Percentiles rank a stretch among this genome's conserved stretches.
Conservation (phyloP, 2,329 filamentous ascomycete genomes). For the Zelopaecilomyces penicillatus region DNA sequence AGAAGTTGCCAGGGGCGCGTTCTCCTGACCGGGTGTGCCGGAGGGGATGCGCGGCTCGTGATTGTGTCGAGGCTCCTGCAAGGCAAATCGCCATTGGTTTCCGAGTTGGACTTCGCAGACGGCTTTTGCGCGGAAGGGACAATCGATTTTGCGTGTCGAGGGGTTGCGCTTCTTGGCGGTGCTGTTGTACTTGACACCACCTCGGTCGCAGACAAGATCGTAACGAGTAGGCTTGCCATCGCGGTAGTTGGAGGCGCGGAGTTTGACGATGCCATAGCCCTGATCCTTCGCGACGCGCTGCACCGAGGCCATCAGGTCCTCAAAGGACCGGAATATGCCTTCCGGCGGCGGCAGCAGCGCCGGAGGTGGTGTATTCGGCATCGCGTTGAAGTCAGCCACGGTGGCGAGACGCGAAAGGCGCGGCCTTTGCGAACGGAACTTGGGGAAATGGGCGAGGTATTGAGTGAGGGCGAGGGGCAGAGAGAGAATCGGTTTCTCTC, state of each 20-base stretch:
- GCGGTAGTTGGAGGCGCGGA: conserved; percentile 55
- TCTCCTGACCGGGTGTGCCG: conserved; percentile 47
- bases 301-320: conserved; percentile 49
- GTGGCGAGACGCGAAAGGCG: conserved; percentile 21
- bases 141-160: conserved; percentile 56
- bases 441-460: conserved; percentile 11
- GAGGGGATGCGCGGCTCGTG: conserved; percentile 50
- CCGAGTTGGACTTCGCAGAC: conserved; percentile 55
- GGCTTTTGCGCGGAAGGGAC: conserved; percentile 54
- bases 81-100: conserved; percentile 56
- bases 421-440: conserved; percentile 17
- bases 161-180: conserved; percentile 58
- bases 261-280: conserved; percentile 54
- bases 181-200: conserved; percentile 56
- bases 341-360: conserved; percentile 48
- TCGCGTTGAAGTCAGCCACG: conserved; percentile 28
- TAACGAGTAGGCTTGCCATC: conserved; percentile 55
- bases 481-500: conserved; percentile 1
- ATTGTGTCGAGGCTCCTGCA: conserved; percentile 53
- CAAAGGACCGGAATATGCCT: conserved; percentile 51
- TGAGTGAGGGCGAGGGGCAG: conserved; percentile 6
- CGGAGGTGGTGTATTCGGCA: conserved; percentile 40
- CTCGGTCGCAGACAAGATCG: conserved; percentile 54
- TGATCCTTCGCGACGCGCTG: conserved; percentile 54
- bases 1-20: conserved; percentile 48